A percentile compares a stretch with the other conserved stretches of the same genome.
Evolutionary conservation across 495 filamentous ascomycete species (phyloP).

Genomic region (Penicillium cinerascens): DNA sequence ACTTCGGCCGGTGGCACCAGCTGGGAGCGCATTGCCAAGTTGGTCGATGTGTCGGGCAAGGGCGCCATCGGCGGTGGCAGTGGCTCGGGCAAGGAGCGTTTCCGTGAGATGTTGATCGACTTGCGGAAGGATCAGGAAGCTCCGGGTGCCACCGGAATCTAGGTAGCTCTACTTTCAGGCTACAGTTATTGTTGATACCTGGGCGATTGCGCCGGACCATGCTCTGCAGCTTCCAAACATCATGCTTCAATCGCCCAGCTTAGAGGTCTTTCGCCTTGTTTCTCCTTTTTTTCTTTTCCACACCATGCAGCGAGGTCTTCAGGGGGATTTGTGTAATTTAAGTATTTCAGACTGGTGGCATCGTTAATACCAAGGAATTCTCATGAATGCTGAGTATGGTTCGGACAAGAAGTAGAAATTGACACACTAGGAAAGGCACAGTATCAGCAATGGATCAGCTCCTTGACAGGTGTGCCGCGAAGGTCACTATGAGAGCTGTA

Average conservation of each 20-base stretch:
- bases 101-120: slow-evolving; percentile 85
- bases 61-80: slow-evolving; percentile 76
- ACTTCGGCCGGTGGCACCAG: slow-evolving; percentile 90
- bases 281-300: slow-evolving; percentile 27
- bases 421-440: neutral
- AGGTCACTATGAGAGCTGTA: too few relatives aligned
- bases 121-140: slow-evolving; percentile 93
- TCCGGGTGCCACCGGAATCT: slow-evolving; percentile 63
- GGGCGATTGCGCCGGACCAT: slow-evolving; percentile 7
- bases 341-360: slow-evolving; percentile 23
- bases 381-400: neutral
- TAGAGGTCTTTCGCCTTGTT: slow-evolving; percentile 25
- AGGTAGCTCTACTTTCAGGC: slow-evolving; percentile 11
- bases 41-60: slow-evolving; percentile 95
- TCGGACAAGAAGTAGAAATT: neutral
- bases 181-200: neutral
- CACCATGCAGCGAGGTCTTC: slow-evolving; percentile 29
- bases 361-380: slow-evolving; percentile 26
- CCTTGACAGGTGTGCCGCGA: too few relatives aligned
- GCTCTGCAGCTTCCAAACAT: slow-evolving; percentile 13
- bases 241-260: slow-evolving; percentile 9
- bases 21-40: slow-evolving; percentile 96
- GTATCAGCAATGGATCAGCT: too few relatives aligned
- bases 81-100: slow-evolving; percentile 89
- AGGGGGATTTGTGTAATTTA: slow-evolving; percentile 29